These are phyloP conservation scores for Thalassiosira profunda DNA, from an alignment of 108 stramenopile genomes.

Conservation along the genomic window DNA sequence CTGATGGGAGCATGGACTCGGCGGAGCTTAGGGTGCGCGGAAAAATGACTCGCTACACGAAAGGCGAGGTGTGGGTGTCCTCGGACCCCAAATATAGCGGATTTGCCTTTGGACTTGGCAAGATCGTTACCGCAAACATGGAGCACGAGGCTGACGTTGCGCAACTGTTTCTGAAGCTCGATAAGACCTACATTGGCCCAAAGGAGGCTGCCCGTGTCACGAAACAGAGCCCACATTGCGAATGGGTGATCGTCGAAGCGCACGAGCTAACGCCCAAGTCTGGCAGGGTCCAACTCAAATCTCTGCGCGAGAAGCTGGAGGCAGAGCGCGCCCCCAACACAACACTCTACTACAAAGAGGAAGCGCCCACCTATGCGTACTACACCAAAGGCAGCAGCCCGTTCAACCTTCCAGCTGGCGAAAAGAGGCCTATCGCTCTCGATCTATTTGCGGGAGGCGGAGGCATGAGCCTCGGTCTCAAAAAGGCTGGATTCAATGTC, in stretches of 20 bases:
- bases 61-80: background rate
- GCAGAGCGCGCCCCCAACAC: background rate
- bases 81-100: background rate
- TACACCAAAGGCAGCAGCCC: background rate
- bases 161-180: background rate
- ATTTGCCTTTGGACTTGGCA: background rate
- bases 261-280: background rate
- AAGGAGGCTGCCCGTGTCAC: background rate
- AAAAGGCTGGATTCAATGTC: background rate
- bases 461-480: conserved; percentile 16
- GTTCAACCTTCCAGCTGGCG: background rate
- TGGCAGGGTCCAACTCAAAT: background rate
- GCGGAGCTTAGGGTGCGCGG: too few species aligned
- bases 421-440: background rate
- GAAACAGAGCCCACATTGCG: background rate
- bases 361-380: background rate
- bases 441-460: conserved; percentile 29
- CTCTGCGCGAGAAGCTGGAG: background rate
- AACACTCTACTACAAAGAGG: background rate
- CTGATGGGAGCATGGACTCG: too few species aligned
- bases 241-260: background rate
- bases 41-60: too few species aligned
- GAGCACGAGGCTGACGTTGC: background rate
- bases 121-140: background rate
- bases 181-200: background rate